A percentile compares a stretch with the other conserved stretches of the same genome.
phyloP scores from a whole-genome alignment of 106 monocot genomes.

The Cymbidium sinense region DNA sequence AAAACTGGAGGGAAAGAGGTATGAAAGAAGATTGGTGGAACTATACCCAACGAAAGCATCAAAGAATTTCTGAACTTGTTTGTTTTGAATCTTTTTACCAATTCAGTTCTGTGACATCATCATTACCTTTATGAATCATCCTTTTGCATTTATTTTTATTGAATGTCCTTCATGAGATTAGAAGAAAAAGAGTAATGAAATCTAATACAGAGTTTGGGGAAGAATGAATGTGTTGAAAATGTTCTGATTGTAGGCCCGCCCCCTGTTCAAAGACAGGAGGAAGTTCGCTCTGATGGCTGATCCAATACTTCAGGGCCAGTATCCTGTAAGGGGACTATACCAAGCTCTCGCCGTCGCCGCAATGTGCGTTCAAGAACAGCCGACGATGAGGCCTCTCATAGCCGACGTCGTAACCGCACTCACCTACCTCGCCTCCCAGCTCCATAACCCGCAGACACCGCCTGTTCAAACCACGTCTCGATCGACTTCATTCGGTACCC shows the following conservation, averaged over 20 bases:
- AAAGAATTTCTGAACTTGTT: too few relatives aligned
- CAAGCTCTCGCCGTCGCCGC: constrained; percentile 38
- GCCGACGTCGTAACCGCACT: constrained; percentile 50
- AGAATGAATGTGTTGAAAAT: neutral
- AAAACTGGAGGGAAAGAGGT: too few relatives aligned
- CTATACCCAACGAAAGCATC: too few relatives aligned
- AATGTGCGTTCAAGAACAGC: constrained; percentile 40
- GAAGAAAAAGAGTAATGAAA: too few relatives aligned
- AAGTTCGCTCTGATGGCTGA: constrained; percentile 29
- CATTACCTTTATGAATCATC: too few relatives aligned
- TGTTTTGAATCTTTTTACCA: too few relatives aligned
- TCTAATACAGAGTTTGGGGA: too few relatives aligned
- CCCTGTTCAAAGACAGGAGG: constrained; percentile 27
- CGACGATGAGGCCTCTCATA: constrained; percentile 33
- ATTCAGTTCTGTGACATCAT: too few relatives aligned
- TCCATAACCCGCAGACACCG: constrained; percentile 5
- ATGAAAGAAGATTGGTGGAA: too few relatives aligned
- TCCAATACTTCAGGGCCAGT: constrained; percentile 24
- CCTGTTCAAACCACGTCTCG: neutral
- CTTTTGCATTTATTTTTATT: too few relatives aligned
- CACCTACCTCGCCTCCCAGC: constrained; percentile 40
- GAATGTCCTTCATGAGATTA: too few relatives aligned
- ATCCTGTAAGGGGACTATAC: constrained; percentile 21
- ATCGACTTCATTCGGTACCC: neutral
- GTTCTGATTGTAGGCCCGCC: constrained; percentile 19